Evolutionary conservation across 2,329 filamentous ascomycete genomes (phyloP), one percentile per base, ranked within the genome.

Genomic region (Lecanoromycetidae sp.): DNA sequence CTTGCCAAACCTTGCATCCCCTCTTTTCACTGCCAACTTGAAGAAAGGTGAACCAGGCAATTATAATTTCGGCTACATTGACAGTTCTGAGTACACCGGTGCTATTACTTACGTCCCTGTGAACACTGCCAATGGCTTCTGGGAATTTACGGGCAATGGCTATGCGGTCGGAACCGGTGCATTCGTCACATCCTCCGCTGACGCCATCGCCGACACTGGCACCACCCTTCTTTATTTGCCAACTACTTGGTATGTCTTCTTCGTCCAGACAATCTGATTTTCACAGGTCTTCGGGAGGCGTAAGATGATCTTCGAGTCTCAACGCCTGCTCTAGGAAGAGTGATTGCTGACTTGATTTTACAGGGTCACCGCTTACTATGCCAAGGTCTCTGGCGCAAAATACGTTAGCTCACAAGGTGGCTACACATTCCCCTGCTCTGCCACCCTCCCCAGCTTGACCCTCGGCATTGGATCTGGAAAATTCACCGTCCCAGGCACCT

Each of bases 131-230:
- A 70, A 82, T 50, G 75, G 78, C 4, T 82, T 74, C 66, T 84
- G 80, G 80, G 64, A 71, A 48, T 75, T 84, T 60, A 71, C 66
- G 17, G 65, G 75, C 10, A 66, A 67, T 20, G 76, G 72, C 17
- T 81, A 78, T 63, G 65, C 65, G 32, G 58, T 81, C 44, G 79
- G 76, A 44, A 60, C 59, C 51, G 59, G 59, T 20, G 45, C 56
- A 17, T 56, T 65, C 61, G 64, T 66, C 48, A 57, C 61, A 33
- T 58, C 65, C 2, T 48, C 60, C 36, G 58, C 78, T 59, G 56
- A 61, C 39, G 72, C 70, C 55, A 83, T 85, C 60, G 76, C 77
- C 57, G 81, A 85, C 65, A 85, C 81, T 2, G 82, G 81, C 42
- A 84, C 81, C 47, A 80, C 80, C 1, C 75, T 85, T 27, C 63